These are phyloP conservation scores for Exophiala lecanii-corni DNA, from an alignment of 2,329 filamentous ascomycete genomes.

Conservation along the genomic window DNA sequence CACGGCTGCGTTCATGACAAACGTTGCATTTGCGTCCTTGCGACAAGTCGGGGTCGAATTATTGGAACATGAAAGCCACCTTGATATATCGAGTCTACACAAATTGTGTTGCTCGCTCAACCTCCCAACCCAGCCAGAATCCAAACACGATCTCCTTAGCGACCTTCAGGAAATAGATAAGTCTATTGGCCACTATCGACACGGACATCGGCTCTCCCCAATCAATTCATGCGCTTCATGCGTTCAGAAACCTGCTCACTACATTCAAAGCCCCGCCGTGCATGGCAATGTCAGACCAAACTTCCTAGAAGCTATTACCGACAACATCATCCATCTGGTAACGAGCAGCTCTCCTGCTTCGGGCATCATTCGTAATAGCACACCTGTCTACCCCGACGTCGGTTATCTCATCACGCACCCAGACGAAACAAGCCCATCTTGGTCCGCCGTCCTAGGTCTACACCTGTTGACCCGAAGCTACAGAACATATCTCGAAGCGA, in stretches of 20 bases:
- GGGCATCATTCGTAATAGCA: constrained; percentile 19
- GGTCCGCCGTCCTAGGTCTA: constrained; percentile 24
- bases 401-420: constrained; percentile 20
- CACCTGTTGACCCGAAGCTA: constrained; percentile 25
- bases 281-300: background rate
- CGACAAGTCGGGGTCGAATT: constrained; percentile 19
- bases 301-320: constrained; percentile 18
- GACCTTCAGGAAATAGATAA: constrained; percentile 15
- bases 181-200: constrained; percentile 10
- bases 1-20: constrained; percentile 26
- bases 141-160: constrained; percentile 7
- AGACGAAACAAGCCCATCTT: constrained; percentile 13
- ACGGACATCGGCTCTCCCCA: constrained; percentile 6
- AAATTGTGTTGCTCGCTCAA: constrained; percentile 10
- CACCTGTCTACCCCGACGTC: constrained; percentile 24
- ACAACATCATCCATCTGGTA: constrained; percentile 26
- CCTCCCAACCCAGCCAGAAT: constrained; percentile 2
- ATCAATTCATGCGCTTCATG: constrained; percentile 12
- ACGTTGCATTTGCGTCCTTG: constrained; percentile 25
- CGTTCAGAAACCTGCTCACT: constrained; percentile 19
- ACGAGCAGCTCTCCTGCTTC: constrained; percentile 4
- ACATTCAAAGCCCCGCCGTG: constrained; percentile 6
- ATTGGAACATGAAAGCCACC: constrained; percentile 19
- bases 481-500: constrained; percentile 20
- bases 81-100: constrained; percentile 14